Evolutionary conservation across 2,329 filamentous ascomycete species (phyloP), one percentile per base, ranked within the genome.

Genomic region (Colletotrichum agaves): DNA sequence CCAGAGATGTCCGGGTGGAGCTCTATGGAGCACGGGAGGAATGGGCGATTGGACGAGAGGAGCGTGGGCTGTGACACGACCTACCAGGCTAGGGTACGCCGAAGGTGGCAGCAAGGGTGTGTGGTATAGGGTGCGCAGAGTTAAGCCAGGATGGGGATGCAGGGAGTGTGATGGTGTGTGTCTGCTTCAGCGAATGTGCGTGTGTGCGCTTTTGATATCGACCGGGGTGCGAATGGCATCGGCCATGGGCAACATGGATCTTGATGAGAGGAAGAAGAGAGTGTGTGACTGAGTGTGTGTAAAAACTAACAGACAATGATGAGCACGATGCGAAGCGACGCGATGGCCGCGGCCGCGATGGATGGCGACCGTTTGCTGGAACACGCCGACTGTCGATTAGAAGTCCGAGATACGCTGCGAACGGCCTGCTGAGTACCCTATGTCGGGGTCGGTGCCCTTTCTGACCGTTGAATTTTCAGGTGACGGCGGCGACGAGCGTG

Each of bases 31-130:
- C 65, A 49, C 63, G 61, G 70, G 61, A 69, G 69, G 70, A 69
- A 69, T 60, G 69, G 72, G 71, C 74, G 76, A 78, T 77, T 78
- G 76, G 76, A 64, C 71, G 69, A 67, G 69, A 71, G 69, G 69
- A 53, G 72, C 67, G 74, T 72, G 69, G 74, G 74, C 74, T 78
- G 76, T 77, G 75, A 78, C 76, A 69, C 63, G 62, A 69, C 65
- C 43, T 46, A 65, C 61, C 61, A 64, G 55, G 56, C 62, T 67
- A 66, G 66, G 66, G 56, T 67, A 62, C 66, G 56, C 66, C 66
- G 66, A 69, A 67, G 60, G 64, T 65, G 47, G 61, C 41, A 69
- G 66, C 49, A 61, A 61, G 66, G 65, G 62, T 68, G 65, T 60
- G 61, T 50, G 63, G 53, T 65, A 50, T 63, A 63, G 47, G 63